Conservation (phyloP, 2,329 filamentous ascomycete genomes). For the Cladorrhinum sp. region DNA sequence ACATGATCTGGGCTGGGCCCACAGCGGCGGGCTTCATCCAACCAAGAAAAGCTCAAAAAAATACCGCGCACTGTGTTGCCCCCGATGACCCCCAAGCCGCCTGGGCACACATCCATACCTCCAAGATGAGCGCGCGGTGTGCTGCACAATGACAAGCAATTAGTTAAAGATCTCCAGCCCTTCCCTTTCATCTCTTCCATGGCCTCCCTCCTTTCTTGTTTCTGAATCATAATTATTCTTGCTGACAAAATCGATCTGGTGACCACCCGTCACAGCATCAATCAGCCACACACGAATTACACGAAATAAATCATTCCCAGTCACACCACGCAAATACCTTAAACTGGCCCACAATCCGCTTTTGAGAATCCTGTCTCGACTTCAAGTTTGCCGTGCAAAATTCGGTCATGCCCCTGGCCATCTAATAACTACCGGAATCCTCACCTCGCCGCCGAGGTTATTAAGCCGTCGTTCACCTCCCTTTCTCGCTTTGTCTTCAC, state of each 20-base stretch:
- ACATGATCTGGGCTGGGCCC: not conserved
- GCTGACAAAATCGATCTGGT: not conserved
- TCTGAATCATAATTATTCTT: not conserved
- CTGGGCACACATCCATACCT: not conserved
- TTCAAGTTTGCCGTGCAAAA: constrained; percentile 8
- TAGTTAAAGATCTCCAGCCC: constrained; percentile 24
- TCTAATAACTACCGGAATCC: constrained; percentile 9
- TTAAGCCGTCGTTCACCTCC: constrained; percentile 1
- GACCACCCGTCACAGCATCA: not conserved
- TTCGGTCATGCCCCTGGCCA: constrained; percentile 22
- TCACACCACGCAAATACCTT: not conserved
- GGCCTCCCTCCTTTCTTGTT: not conserved
- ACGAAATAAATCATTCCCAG: not conserved
- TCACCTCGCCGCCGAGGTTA: constrained; percentile 1
- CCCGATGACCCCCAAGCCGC: not conserved
- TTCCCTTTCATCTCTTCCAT: constrained; percentile 1
- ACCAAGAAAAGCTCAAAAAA: constrained; percentile 4
- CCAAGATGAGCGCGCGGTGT: not conserved
- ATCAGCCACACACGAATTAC: not conserved
- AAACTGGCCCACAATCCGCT: constrained; percentile 16
- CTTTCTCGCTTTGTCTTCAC: not conserved
- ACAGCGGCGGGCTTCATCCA: constrained; percentile 1
- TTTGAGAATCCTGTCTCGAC: constrained; percentile 15
- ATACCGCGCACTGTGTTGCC: constrained; percentile 12
- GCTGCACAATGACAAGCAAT: constrained; percentile 19